phyloP scores from a whole-genome alignment of 139 green algal genomes.

The Chara braunii region DNA sequence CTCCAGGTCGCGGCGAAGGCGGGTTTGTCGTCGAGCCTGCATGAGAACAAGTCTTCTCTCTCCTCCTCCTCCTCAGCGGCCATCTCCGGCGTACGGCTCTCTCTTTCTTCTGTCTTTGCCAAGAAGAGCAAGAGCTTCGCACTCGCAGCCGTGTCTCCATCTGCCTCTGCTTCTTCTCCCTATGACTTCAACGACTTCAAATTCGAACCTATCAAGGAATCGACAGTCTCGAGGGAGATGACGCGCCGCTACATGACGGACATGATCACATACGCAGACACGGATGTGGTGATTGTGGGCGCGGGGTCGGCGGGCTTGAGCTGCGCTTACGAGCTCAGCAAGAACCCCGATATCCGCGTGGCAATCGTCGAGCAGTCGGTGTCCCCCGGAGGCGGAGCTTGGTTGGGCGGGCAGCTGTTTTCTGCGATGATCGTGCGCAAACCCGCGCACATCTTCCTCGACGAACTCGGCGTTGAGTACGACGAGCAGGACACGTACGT shows the following conservation, averaged over 20 bases:
- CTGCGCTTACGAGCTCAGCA: conserved; percentile 89
- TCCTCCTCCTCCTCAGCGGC: no score
- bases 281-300: conserved; percentile 65
- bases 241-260: conserved; percentile 81
- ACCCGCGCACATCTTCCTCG: conserved; percentile 82
- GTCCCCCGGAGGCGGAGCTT: conserved; percentile 62
- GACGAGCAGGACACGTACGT: conserved; percentile 87
- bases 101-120: no score
- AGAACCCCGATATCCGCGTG: conserved; percentile 82
- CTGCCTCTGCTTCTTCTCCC: no score
- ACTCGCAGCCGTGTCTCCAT: no score
- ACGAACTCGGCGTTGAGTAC: conserved; percentile 71
- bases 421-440: conserved; percentile 89
- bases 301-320: conserved; percentile 70
- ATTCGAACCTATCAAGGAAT: conserved; percentile 41
- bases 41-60: no score
- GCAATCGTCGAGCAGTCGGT: conserved; percentile 79
- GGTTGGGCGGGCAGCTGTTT: conserved; percentile 94
- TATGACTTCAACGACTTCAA: conserved; percentile 43
- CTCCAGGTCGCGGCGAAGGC: no score
- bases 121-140: no score
- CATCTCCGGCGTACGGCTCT: no score
- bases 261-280: conserved; percentile 75
- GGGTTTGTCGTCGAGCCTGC: no score
- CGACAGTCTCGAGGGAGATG: conserved; percentile 37